Percentiles rank a stretch among this genome's conserved stretches.
These are phyloP conservation scores for Cronartium quercuum DNA, from an alignment of 1,284 basidiomycete species.

Conservation along the genomic window DNA sequence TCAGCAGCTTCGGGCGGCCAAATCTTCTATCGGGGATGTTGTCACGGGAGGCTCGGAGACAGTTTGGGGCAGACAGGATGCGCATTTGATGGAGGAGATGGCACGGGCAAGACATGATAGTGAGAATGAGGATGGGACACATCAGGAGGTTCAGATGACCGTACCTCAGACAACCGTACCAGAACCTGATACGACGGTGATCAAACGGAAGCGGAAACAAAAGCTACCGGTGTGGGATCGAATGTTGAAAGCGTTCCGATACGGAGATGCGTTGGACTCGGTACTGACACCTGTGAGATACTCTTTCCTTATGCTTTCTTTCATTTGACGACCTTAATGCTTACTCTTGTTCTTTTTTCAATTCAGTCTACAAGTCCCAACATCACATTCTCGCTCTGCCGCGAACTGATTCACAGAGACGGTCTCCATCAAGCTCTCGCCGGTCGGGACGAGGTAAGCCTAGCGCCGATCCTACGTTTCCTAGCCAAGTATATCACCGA, in stretches of 20 bases:
- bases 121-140: slow-evolving; percentile 40
- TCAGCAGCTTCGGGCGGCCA: slow-evolving; percentile 36
- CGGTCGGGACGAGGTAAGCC: slow-evolving; percentile 84
- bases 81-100: slow-evolving; percentile 42
- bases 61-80: slow-evolving; percentile 40
- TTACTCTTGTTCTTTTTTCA: slow-evolving; percentile 12
- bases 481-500: slow-evolving; percentile 80
- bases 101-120: slow-evolving; percentile 40
- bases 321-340: background rate
- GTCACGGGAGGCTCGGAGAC: slow-evolving; percentile 41
- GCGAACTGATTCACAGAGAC: slow-evolving; percentile 88
- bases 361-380: slow-evolving; percentile 67
- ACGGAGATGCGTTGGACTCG: slow-evolving; percentile 85
- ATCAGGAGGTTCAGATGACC: slow-evolving; percentile 17
- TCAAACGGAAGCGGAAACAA: slow-evolving; percentile 62
- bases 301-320: background rate
- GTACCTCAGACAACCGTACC: slow-evolving; percentile 25
- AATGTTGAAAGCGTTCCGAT: slow-evolving; percentile 85
- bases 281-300: slow-evolving; percentile 68
- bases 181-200: background rate
- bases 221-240: slow-evolving; percentile 81
- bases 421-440: slow-evolving; percentile 77
- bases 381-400: slow-evolving; percentile 81
- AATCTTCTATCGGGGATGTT: slow-evolving; percentile 38
- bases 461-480: slow-evolving; percentile 82